These are phyloP conservation scores for Peniophora sp. DNA, from an alignment of 1,284 basidiomycete genomes.

Conservation along the genomic window DNA sequence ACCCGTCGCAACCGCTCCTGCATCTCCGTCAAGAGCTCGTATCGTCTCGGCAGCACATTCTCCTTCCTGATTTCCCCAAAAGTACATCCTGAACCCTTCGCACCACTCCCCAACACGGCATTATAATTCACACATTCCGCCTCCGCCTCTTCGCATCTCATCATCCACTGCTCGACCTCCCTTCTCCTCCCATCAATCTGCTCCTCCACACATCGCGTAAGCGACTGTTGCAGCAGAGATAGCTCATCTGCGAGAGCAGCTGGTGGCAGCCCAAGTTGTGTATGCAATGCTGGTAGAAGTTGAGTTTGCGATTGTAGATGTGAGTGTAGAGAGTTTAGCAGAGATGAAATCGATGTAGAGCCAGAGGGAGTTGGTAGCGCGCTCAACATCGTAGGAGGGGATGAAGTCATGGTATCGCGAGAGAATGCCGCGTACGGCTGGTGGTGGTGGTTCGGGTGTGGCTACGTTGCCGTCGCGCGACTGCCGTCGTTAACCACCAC, in stretches of 20 bases:
- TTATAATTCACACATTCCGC: slow-evolving; percentile 54
- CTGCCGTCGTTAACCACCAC: not conserved
- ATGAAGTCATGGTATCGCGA: too few relatives aligned
- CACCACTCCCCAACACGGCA: slow-evolving; percentile 60
- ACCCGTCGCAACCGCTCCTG: slow-evolving; percentile 74
- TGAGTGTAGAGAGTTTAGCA: slow-evolving; percentile 69
- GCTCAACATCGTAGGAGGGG: too few relatives aligned
- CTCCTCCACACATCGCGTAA: slow-evolving; percentile 61
- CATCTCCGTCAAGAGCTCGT: slow-evolving; percentile 53
- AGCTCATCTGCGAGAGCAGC: slow-evolving; percentile 73
- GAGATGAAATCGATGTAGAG: slow-evolving; percentile 34
- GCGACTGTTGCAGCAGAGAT: slow-evolving; percentile 50
- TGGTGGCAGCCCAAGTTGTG: slow-evolving; percentile 60
- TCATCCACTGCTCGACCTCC: slow-evolving; percentile 66
- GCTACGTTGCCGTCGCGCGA: not conserved
- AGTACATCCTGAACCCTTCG: slow-evolving; percentile 52
- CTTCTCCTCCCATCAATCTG: slow-evolving; percentile 58
- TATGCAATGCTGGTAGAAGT: slow-evolving; percentile 64
- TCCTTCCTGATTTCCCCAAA: slow-evolving; percentile 53
- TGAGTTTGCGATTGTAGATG: slow-evolving; percentile 72
- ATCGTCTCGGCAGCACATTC: slow-evolving; percentile 57
- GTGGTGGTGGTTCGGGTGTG: not conserved
- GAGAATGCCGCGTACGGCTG: not conserved
- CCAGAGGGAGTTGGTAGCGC: slow-evolving; percentile 4
- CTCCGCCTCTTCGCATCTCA: slow-evolving; percentile 56